Percentiles rank a stretch among this genome's conserved stretches.
Conservation (phyloP, 2,329 filamentous ascomycete species). For the Tolypocladium sp. region DNA sequence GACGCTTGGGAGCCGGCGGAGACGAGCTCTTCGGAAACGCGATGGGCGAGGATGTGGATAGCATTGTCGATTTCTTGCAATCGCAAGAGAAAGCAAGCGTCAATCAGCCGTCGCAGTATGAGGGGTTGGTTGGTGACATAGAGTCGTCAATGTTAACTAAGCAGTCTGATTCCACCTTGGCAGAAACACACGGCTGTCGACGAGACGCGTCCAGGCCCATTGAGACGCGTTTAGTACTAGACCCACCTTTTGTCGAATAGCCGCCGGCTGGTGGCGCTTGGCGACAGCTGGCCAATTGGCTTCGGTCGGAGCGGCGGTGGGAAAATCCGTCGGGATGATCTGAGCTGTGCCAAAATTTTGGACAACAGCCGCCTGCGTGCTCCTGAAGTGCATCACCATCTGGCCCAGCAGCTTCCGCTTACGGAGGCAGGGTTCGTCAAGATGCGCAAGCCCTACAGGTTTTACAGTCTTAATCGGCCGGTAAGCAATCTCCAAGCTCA, state of each 20-base stretch:
- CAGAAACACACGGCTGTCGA: background rate
- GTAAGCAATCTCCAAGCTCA: conserved; percentile 34
- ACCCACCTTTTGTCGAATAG: conserved; percentile 6
- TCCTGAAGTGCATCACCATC: background rate
- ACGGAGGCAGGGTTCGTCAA: conserved; percentile 23
- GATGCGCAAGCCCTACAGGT: conserved; percentile 49
- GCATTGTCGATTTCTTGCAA: conserved; percentile 31
- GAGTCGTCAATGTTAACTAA: background rate
- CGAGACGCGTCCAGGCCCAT: conserved; percentile 2
- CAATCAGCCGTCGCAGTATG: background rate
- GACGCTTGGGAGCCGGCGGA: conserved; percentile 23
- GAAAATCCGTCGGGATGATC: conserved; percentile 18
- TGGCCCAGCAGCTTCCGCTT: conserved; percentile 1
- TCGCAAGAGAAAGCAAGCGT: background rate
- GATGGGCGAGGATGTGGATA: conserved; percentile 50
- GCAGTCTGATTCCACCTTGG: background rate
- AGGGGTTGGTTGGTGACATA: background rate
- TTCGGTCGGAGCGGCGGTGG: conserved; percentile 7
- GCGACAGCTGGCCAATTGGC: conserved; percentile 10
- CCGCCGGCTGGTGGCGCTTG: background rate
- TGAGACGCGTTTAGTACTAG: conserved; percentile 16
- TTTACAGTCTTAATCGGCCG: conserved; percentile 56
- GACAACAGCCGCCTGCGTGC: conserved; percentile 4
- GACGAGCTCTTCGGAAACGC: conserved; percentile 43
- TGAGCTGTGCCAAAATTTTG: conserved; percentile 20